Evolutionary conservation across 176 grass and related monocot genomes (phyloP).

Genomic region (Musa acuminata): DNA sequence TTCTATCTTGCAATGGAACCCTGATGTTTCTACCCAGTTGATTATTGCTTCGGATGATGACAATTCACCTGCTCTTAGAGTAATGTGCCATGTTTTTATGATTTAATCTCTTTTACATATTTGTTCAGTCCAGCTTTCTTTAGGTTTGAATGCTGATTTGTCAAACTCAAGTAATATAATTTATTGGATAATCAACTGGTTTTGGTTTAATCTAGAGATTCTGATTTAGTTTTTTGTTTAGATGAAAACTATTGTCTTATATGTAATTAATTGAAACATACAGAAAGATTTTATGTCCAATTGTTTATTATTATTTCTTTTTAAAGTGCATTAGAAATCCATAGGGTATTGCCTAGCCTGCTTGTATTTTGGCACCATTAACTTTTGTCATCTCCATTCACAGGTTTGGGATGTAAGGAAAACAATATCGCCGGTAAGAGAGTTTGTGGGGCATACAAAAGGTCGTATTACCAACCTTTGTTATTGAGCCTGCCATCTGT

Average conservation of each 20-base stretch:
- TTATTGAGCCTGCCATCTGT: not conserved
- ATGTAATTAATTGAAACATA: not conserved
- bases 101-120: not conserved
- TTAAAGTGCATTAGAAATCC: not conserved
- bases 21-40: conserved; percentile 83
- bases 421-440: conserved; percentile 89
- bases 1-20: conserved; percentile 98
- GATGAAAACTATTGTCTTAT: not conserved
- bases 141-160: not conserved
- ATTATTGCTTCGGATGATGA: conserved; percentile 98
- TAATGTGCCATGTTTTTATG: conserved; percentile 31
- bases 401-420: conserved; percentile 99
- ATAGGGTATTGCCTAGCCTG: not conserved
- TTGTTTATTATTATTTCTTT: not conserved
- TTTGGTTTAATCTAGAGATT: not conserved
- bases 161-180: not conserved
- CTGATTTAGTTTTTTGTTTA: not conserved
- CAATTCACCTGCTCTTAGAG: conserved; percentile 75
- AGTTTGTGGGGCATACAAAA: conserved; percentile 96
- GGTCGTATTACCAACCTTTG: conserved; percentile 20
- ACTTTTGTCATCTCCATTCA: conserved; percentile 22
- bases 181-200: not conserved
- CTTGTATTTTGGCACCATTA: not conserved
- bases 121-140: not conserved
- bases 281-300: not conserved